phyloP scores from a whole-genome alignment of 495 filamentous ascomycete genomes.

The Monascus purpureus region DNA sequence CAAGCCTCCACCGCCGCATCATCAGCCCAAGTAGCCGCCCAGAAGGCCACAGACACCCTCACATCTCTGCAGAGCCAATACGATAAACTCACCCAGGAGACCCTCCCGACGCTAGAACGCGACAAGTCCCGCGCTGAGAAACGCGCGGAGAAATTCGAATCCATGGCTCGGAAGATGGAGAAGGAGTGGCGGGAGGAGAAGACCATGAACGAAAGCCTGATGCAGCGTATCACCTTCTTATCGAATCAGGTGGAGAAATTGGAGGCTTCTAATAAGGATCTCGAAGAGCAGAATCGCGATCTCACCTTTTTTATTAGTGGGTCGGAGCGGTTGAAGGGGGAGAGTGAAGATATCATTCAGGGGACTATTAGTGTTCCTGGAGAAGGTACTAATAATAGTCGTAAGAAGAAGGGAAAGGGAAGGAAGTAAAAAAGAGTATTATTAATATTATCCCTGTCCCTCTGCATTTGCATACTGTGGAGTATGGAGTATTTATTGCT shows the following conservation, averaged over 20 bases:
- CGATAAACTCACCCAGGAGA: conserved; percentile 38
- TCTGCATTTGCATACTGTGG: conserved; percentile 2
- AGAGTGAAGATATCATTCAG: conserved; percentile 44
- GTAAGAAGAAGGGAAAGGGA: conserved; percentile 34
- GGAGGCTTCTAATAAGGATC: conserved; percentile 40
- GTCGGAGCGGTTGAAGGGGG: conserved; percentile 63
- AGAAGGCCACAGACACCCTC: conserved; percentile 36
- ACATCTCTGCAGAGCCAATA: conserved; percentile 41
- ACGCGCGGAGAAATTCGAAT: conserved; percentile 53
- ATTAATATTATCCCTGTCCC: not conserved
- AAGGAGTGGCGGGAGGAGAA: conserved; percentile 81
- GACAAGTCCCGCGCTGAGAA: conserved; percentile 54
- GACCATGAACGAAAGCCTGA: conserved; percentile 60
- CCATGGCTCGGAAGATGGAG: conserved; percentile 60
- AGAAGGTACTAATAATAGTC: conserved; percentile 34
- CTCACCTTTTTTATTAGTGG: conserved; percentile 79
- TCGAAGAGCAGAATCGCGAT: conserved; percentile 82
- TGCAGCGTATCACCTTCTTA: conserved; percentile 61
- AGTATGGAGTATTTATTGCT: too few species aligned
- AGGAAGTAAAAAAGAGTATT: conserved; percentile 6
- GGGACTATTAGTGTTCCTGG: conserved; percentile 42
- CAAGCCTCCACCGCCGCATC: conserved; percentile 55
- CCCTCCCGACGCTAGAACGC: conserved; percentile 50
- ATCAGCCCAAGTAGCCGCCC: conserved; percentile 40
- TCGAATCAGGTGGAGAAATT: conserved; percentile 40